These are phyloP conservation scores for Aurinia saxatilis DNA, from an alignment of 345 rosid species.

Conservation along the genomic window DNA sequence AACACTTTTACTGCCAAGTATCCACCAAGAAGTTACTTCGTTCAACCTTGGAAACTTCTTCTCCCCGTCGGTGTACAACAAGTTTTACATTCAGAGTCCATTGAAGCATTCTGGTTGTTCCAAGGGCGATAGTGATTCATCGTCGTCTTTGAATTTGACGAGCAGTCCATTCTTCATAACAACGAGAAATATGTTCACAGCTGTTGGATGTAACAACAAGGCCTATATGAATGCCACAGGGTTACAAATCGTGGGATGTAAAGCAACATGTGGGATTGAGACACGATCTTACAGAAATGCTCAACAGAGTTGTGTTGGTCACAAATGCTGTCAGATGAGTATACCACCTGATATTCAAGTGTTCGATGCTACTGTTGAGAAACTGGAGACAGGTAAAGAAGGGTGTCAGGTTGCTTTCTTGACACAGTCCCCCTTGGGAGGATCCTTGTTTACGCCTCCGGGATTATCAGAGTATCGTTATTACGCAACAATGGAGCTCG, in stretches of 20 bases:
- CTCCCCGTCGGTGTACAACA: background rate
- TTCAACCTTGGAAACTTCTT: background rate
- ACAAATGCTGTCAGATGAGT: constrained; percentile 34
- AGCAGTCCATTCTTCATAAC: constrained; percentile 18
- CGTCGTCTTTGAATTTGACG: constrained; percentile 1
- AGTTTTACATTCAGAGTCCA: background rate
- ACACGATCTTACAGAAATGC: background rate
- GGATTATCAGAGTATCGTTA: background rate
- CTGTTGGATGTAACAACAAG: constrained; percentile 32
- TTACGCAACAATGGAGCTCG: constrained; percentile 9
- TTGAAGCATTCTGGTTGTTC: background rate
- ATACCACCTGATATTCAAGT: constrained; percentile 18
- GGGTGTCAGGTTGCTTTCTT: constrained; percentile 15
- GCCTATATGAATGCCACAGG: background rate
- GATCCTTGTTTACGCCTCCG: background rate
- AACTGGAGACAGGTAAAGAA: background rate
- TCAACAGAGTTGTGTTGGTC: constrained; percentile 18
- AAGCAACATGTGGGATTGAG: constrained; percentile 24
- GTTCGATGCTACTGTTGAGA: background rate
- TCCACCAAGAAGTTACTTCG: background rate
- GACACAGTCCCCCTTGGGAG: background rate
- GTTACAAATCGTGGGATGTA: constrained; percentile 23
- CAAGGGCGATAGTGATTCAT: background rate
- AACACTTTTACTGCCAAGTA: background rate
- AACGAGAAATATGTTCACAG: constrained; percentile 21